Base-by-base conservation (phyloP, 805 yeast genomes). In the Pachysolen tannophilus region DNA sequence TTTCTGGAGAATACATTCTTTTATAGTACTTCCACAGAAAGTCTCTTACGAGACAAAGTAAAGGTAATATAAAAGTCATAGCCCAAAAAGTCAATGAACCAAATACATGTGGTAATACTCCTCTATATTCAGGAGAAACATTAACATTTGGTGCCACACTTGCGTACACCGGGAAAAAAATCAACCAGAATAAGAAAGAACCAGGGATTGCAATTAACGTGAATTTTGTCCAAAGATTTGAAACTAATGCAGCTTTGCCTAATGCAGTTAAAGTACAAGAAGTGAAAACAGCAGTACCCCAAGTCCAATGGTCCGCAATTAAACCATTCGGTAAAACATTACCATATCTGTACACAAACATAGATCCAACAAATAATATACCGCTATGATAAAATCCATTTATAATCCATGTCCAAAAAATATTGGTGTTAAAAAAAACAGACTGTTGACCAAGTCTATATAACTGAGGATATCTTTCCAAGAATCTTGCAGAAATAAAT, bases 351-450 rank as follows among this genome's bases (percentile, higher is more conserved):
- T 81, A 86, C 31, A 87, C 78, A 43, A 75, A 69, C 33, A 70
- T 67, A 10, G 85, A 67, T 23, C 90, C 80, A 29, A 87, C 62
- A 54, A 78, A 94, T 15, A 87, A 79, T 16, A 92, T 65, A 2
- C 86, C 84, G 9, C 96, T 85, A 55, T 92, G 99, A 58, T 75
- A 92, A 52, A 92, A 90, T 0, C 98, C 99, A 56, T 92, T 94
- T 33, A 78, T 61, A 30, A 92, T 84, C 98, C 98, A 92, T 14
- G 95, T 84, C 97, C 97, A 90, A 56, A 92, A 92, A 26, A 87
- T 87, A 5, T 76, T 67, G 9, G 87, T 95, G 46, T 90, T 90
- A 63, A 92, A 85, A 51, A 92, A 92, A 37, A 73, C 79, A 14
- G 94, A 82, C 42, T 75, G 65, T 58, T 90, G 97, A 6, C 99